Evolutionary conservation across 2,329 filamentous ascomycete species (phyloP).

Genomic region (Aaosphaeria pasadenensis): DNA sequence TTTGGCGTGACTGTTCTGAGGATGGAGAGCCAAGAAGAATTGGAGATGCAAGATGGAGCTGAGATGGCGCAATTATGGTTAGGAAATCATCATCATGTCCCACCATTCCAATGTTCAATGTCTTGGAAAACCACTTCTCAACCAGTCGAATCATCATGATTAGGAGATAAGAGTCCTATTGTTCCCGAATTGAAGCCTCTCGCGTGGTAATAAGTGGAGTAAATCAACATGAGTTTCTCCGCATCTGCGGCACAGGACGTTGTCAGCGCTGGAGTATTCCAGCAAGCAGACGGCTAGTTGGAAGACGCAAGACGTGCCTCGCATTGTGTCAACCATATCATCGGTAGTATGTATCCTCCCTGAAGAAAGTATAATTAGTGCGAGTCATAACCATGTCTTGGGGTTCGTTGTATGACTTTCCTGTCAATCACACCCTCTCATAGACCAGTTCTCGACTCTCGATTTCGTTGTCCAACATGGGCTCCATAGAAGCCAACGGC

Average conservation of each 20-base stretch:
- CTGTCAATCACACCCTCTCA: too few relatives aligned
- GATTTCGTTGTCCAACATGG: too few relatives aligned
- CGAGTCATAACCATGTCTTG: neutral
- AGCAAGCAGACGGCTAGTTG: neutral
- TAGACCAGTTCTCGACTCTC: too few relatives aligned
- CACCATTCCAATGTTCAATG: neutral
- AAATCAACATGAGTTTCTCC: too few relatives aligned
- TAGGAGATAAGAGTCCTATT: too few relatives aligned
- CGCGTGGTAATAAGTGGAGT: too few relatives aligned
- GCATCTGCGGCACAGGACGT: neutral
- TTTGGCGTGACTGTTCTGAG: too few relatives aligned
- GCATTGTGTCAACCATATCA: neutral
- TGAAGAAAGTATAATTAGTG: neutral
- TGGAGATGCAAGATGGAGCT: neutral
- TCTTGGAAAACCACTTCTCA: constrained; percentile 1
- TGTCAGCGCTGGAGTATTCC: neutral
- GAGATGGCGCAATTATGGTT: constrained; percentile 13
- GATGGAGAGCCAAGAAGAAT: too few relatives aligned
- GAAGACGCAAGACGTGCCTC: neutral
- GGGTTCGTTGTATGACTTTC: neutral
- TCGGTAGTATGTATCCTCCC: neutral
- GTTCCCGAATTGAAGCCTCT: too few relatives aligned
- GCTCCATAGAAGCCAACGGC: too few relatives aligned
- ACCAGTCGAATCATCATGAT: too few relatives aligned
- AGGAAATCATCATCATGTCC: constrained; percentile 11